Evolutionary conservation across 805 yeast genomes (phyloP).

Genomic region (Teunomyces cretensis): DNA sequence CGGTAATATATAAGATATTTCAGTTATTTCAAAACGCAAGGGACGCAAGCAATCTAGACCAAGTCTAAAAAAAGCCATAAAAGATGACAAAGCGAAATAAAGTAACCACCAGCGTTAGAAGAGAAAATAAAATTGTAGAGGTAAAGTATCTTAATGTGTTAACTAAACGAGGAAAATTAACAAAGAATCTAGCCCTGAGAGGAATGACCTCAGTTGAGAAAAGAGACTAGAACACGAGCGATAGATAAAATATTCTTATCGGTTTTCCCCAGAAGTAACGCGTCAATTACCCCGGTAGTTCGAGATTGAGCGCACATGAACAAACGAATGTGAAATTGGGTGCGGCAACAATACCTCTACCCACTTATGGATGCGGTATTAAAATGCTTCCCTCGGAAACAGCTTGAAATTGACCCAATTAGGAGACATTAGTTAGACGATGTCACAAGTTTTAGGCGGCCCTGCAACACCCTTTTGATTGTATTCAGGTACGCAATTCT

Average conservation of each 20-base stretch:
- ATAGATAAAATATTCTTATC: slow-evolving; percentile 1
- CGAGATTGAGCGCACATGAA: neutral
- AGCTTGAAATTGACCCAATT: neutral
- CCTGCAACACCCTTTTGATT: neutral
- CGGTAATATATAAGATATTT: neutral
- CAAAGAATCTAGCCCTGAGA: neutral
- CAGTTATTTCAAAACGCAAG: neutral
- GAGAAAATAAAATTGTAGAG: slow-evolving; percentile 3
- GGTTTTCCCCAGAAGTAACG: neutral
- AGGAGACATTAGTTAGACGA: neutral
- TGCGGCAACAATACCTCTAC: neutral
- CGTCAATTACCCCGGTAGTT: neutral
- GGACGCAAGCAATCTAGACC: neutral
- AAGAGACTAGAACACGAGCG: neutral
- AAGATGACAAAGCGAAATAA: neutral
- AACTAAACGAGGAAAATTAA: neutral
- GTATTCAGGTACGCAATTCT: neutral
- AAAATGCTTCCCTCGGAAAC: neutral
- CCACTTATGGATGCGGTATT: neutral
- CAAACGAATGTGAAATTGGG: neutral
- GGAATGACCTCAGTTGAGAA: slow-evolving; percentile 1
- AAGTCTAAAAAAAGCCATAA: neutral
- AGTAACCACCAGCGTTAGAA: neutral
- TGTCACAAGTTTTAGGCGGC: neutral
- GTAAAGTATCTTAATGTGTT: neutral